Evolutionary conservation across 2,329 filamentous ascomycete genomes (phyloP), one percentile per base, ranked within the genome.

Genomic region (Sporothrix humicola): DNA sequence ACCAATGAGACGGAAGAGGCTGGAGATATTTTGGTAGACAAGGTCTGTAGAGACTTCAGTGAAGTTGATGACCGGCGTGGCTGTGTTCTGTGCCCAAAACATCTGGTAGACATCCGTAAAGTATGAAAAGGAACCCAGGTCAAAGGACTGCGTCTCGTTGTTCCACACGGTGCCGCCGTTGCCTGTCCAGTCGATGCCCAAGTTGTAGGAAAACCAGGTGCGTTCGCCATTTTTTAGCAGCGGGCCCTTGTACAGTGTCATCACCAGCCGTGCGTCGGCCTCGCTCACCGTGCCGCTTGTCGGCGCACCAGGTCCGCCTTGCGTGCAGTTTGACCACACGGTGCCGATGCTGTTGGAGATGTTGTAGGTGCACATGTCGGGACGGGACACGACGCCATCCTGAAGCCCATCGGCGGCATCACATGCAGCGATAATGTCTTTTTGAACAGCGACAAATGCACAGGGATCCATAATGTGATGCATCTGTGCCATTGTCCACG

Each of bases 71-170:
- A 65, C 37, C 31, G 59, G 59, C 37, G 37, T 46, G 37, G 59
- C 59, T 23, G 59, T 65, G 37, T 42, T 65, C 59, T 65, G 59
- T 13, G 59, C 59, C 59, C 59, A 65, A 9, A 65, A 65, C 59
- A 65, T 65, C 59, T 65, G 59, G 17, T 65, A 65, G 37, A 65
- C 59, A 17, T 65, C 59, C 37, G 44, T 46, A n/a, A 65, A 65
- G 13, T 65, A 65, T 4, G 59, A 23, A 65, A 65, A 65, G 31
- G 59, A 46, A 42, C 59, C 59, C 17, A 65, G 31, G 31, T 65
- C 59, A 65, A 65, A 65, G 59, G 31, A 42, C 59, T 37, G 59
- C 17, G 59, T 65, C 37, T 5, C 59, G 37, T 65, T 65, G 59
- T 65, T 65, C 59, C 59, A 65, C 31, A 65, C 59, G 59, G 59